Evolutionary conservation across 2,329 filamentous ascomycete species (phyloP).

Genomic region (Hypoxylon rubiginosum): DNA sequence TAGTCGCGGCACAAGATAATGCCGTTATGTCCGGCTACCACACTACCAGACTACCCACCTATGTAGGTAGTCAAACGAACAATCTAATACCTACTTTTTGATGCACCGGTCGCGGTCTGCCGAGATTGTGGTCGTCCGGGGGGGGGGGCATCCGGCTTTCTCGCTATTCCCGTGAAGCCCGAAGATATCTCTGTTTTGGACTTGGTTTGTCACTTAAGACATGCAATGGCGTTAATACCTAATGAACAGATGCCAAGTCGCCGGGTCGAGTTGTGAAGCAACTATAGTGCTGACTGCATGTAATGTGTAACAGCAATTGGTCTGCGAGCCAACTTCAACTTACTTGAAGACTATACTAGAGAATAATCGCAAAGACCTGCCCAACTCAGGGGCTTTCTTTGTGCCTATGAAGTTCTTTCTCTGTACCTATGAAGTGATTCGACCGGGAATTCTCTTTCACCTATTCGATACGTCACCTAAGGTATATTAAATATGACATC

Average conservation of each 20-base stretch:
- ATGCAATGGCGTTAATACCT: background rate
- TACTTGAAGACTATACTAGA: background rate
- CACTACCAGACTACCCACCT: background rate
- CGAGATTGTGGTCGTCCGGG: background rate
- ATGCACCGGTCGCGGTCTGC: background rate
- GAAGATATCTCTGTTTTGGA: background rate
- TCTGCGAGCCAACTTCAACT: background rate
- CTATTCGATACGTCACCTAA: background rate
- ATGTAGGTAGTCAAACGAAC: no score
- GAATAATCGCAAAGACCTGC: background rate
- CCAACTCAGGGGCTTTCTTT: background rate
- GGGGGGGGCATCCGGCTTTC: background rate
- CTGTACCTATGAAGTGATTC: background rate
- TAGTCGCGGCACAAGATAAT: no score
- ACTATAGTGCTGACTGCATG: constrained; percentile 11
- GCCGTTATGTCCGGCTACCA: background rate
- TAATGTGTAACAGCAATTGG: background rate
- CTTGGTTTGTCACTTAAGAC: background rate
- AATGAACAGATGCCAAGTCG: background rate
- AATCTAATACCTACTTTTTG: no score
- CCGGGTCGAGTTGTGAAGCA: constrained; percentile 12
- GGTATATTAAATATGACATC: background rate
- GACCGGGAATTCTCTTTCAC: background rate
- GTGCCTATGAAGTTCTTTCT: no score
- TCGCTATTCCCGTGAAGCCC: background rate